Percentiles rank a stretch among this genome's conserved stretches.
Evolutionary conservation across 345 rosid species (phyloP).

Genomic region (Limnanthes douglasii): DNA sequence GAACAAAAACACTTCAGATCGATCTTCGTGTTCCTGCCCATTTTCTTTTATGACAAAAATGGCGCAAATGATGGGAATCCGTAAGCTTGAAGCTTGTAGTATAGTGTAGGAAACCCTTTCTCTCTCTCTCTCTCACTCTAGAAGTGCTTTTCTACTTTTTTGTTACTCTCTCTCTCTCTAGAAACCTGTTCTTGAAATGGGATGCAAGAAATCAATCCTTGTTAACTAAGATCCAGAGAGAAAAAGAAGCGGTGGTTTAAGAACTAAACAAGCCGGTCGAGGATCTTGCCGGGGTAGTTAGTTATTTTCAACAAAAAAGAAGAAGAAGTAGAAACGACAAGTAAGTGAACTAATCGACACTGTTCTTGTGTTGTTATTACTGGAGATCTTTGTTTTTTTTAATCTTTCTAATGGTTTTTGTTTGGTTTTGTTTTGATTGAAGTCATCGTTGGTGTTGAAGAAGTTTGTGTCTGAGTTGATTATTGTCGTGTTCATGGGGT

Average conservation of each 20-base stretch:
- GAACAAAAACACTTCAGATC: constrained; percentile 6
- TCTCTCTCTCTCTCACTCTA: background rate
- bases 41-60: constrained; percentile 9
- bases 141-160: background rate
- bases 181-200: constrained; percentile 24
- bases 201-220: constrained; percentile 40
- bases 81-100: constrained; percentile 32
- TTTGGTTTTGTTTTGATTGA: too few relatives aligned
- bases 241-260: constrained; percentile 83
- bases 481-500: too few relatives aligned
- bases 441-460: too few relatives aligned
- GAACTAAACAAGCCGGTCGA: constrained; percentile 94
- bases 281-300: constrained; percentile 99
- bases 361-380: constrained; percentile 15
- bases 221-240: constrained; percentile 89
- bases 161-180: background rate
- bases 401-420: too few relatives aligned
- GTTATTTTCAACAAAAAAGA: constrained; percentile 16
- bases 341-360: too few relatives aligned
- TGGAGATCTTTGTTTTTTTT: constrained; percentile 7
- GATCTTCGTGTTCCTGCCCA: background rate
- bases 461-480: too few relatives aligned
- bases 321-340: too few relatives aligned
- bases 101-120: constrained; percentile 15
- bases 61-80: constrained; percentile 39